Percentiles rank a stretch among this genome's conserved stretches.
These are phyloP conservation scores for Sequoia sempervirens DNA, from an alignment of 75 land plant species.

Conservation along the genomic window DNA sequence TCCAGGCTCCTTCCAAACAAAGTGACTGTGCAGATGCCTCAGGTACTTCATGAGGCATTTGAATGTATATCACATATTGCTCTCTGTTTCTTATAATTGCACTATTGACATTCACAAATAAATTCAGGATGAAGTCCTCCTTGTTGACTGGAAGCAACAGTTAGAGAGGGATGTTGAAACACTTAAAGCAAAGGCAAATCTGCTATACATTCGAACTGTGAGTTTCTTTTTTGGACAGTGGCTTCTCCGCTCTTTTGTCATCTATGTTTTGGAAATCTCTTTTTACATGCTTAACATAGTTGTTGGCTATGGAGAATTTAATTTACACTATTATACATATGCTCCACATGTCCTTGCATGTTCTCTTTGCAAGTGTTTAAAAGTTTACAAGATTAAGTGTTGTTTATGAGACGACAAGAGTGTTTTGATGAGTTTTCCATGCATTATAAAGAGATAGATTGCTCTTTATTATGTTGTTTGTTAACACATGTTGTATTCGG, in stretches of 20 bases:
- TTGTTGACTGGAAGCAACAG: conserved; percentile 64
- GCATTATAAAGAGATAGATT: background rate
- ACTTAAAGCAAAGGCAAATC: conserved; percentile 57
- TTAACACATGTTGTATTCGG: background rate
- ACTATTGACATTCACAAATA: background rate
- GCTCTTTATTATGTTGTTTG: background rate
- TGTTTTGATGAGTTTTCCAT: background rate
- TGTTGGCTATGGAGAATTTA: background rate
- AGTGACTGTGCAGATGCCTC: conserved; percentile 64
- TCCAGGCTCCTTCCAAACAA: conserved; percentile 69
- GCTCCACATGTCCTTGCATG: background rate
- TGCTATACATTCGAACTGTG: conserved; percentile 48
- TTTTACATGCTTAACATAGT: background rate
- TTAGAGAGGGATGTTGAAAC: conserved; percentile 69
- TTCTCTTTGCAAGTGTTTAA: background rate
- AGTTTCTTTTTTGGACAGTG: conserved; percentile 18
- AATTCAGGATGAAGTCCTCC: conserved; percentile 60
- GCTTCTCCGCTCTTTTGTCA: background rate
- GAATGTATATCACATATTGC: background rate
- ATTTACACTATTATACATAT: background rate
- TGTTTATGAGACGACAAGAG: background rate
- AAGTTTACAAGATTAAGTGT: background rate
- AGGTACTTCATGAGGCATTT: conserved; percentile 28
- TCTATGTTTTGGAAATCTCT: background rate
- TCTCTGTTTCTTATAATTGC: background rate